Conservation (phyloP, 805 yeast species). For the Candida patagonica region DNA sequence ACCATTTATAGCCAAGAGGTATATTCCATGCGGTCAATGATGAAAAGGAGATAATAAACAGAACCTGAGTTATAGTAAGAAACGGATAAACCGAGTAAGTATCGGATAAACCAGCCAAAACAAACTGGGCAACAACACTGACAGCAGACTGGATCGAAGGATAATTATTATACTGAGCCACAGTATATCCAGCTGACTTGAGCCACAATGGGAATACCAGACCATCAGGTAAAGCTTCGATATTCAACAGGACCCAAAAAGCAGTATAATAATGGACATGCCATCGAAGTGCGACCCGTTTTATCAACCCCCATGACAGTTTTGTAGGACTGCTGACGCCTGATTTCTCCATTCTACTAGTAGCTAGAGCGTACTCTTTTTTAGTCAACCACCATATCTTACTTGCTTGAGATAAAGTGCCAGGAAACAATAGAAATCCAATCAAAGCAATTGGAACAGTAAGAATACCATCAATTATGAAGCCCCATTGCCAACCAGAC, state of each 20-base stretch:
- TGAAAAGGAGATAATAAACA: slow-evolving; percentile 31
- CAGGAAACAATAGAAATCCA: slow-evolving; percentile 41
- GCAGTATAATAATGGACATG: slow-evolving; percentile 27
- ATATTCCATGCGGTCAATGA: slow-evolving; percentile 35
- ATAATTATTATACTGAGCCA: slow-evolving; percentile 31
- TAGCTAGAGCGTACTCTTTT: slow-evolving; percentile 26
- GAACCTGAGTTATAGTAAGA: slow-evolving; percentile 25
- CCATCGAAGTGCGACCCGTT: slow-evolving; percentile 24
- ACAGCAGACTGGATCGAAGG: slow-evolving; percentile 36
- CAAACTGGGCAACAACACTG: slow-evolving; percentile 33
- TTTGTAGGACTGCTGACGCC: slow-evolving; percentile 21
- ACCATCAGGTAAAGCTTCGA: slow-evolving; percentile 35
- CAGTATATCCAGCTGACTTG: slow-evolving; percentile 26
- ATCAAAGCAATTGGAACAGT: slow-evolving; percentile 32
- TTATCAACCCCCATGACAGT: slow-evolving; percentile 18
- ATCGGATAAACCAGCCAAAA: slow-evolving; percentile 33
- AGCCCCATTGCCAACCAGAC: slow-evolving; percentile 43
- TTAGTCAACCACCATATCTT: slow-evolving; percentile 25
- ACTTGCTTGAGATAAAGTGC: slow-evolving; percentile 37
- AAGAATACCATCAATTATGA: slow-evolving; percentile 47
- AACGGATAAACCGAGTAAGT: slow-evolving; percentile 32
- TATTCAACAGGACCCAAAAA: slow-evolving; percentile 31
- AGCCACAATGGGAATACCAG: slow-evolving; percentile 34
- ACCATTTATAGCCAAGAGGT: slow-evolving; percentile 34
- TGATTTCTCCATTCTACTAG: slow-evolving; percentile 22